Evolutionary conservation across 1,284 basidiomycete genomes (phyloP), one percentile per base, ranked within the genome.

Genomic region (Rhizopogon parksii): DNA sequence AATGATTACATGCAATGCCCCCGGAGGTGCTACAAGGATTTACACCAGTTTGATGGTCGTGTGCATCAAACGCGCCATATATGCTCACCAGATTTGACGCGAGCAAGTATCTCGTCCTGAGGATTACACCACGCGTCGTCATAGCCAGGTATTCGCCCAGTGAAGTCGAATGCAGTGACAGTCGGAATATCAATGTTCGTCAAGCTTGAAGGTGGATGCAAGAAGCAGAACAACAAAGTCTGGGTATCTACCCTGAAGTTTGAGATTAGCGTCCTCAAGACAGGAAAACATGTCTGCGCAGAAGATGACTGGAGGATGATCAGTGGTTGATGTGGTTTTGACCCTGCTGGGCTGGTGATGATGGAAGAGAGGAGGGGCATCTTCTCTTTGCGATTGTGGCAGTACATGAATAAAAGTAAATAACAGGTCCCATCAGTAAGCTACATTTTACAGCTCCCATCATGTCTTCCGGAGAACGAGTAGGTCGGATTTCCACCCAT

Each of bases 221-320:
- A 70, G 47, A 84, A 68, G 58, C 75, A 80, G 54, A 85, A 77
- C 34, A 88, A 60, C n/a, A 85, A 49, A 25, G 71, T 72, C 46
- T 65, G 63, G 24, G 50, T 56, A 15, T 63, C 62, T 39, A 42
- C 53, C 57, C 53, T 64, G 9, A 56, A 60, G 36, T 68, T 58
- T 39, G 57, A 67, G 46, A 74, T 67, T 36, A 74, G 55, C 49
- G 66, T 67, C 32, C 74, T 73, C 7, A 89, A 66, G 21, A 88
- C 57, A 2, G 85, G 78, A 15, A 88, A 58, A 56, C 75, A 72
- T 36, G 82, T 81, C 59, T 86, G 84, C 1, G 79, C 75, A 39
- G 71, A 53, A 9, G 85, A 83, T 1, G 85, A 87, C 57, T 88
- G 83, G 14, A 88, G 60, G 14, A 88, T 57, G 6, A 86, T 57